Evolutionary conservation across 257 asterid genomes (phyloP).

Genomic region (Marsdenia floribunda): DNA sequence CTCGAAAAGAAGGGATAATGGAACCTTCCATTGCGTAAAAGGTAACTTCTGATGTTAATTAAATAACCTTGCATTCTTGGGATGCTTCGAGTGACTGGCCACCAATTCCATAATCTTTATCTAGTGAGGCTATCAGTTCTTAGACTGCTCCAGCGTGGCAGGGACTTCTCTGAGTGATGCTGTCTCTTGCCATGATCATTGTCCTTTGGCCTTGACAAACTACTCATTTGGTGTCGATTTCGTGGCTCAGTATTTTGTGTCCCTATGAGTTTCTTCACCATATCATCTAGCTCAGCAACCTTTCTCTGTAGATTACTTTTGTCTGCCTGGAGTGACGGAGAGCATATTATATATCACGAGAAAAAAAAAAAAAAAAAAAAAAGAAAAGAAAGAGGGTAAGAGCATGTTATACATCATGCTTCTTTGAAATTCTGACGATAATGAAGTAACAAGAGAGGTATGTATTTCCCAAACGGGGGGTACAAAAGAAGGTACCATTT

Average conservation of each 20-base stretch:
- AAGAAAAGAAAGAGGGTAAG: background rate
- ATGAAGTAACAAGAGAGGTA: background rate
- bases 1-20: background rate
- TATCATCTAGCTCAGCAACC: slow-evolving; percentile 62
- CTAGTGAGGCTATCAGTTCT: background rate
- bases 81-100: background rate
- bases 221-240: slow-evolving; percentile 28
- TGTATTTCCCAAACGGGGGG: background rate
- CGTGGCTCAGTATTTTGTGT: slow-evolving; percentile 31
- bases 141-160: slow-evolving; percentile 23
- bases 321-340: slow-evolving; percentile 45
- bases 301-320: slow-evolving; percentile 55
- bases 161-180: slow-evolving; percentile 38
- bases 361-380: no score
- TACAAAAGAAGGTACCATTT: background rate
- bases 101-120: background rate
- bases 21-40: background rate
- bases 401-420: background rate
- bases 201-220: slow-evolving; percentile 31
- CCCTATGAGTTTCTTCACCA: slow-evolving; percentile 51
- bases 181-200: slow-evolving; percentile 40
- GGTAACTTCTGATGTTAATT: background rate
- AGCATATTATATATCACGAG: background rate
- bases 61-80: background rate
- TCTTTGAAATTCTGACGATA: background rate